Percentiles rank a stretch among this genome's conserved stretches.
Conservation (phyloP, 768 basidiomycete species). For the Phaffia tasmanica region DNA sequence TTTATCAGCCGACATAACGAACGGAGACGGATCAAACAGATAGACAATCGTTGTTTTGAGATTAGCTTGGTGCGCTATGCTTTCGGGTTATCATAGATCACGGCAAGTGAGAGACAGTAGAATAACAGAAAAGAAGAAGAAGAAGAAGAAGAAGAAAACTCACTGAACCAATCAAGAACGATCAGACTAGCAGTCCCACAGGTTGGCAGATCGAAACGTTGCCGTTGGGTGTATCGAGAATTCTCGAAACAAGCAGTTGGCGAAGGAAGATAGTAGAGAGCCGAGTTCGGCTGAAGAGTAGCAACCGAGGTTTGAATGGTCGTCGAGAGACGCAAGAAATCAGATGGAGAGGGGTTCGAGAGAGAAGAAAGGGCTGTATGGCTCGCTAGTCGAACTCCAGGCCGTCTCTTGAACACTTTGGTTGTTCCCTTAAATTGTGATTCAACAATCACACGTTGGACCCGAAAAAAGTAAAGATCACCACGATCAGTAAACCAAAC, state of each 20-base stretch:
- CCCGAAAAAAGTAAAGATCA: neutral
- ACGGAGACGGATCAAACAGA: conserved; percentile 22
- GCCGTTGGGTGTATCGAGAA: conserved; percentile 24
- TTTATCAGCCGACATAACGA: conserved; percentile 1
- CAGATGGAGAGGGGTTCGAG: neutral
- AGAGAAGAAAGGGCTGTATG: neutral
- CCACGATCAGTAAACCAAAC: neutral
- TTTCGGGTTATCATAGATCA: neutral
- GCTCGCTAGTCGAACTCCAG: conserved; percentile 9
- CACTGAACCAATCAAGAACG: conserved; percentile 1
- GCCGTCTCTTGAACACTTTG: conserved; percentile 20
- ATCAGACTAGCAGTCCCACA: conserved; percentile 22
- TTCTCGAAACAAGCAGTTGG: conserved; percentile 16
- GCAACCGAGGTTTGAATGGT: conserved; percentile 17
- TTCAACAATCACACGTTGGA: neutral
- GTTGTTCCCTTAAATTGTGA: conserved; percentile 19
- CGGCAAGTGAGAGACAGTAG: neutral
- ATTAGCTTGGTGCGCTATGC: too few relatives aligned
- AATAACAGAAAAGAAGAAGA: neutral
- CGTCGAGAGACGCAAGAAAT: neutral
- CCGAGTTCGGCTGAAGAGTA: conserved; percentile 2
- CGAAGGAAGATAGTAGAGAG: conserved; percentile 20
- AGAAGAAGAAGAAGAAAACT: neutral
- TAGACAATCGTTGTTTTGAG: neutral
- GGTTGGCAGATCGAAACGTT: conserved; percentile 18